Evolutionary conservation across 208 protist genomes (phyloP).

Genomic region (Cochliopodium minus): DNA sequence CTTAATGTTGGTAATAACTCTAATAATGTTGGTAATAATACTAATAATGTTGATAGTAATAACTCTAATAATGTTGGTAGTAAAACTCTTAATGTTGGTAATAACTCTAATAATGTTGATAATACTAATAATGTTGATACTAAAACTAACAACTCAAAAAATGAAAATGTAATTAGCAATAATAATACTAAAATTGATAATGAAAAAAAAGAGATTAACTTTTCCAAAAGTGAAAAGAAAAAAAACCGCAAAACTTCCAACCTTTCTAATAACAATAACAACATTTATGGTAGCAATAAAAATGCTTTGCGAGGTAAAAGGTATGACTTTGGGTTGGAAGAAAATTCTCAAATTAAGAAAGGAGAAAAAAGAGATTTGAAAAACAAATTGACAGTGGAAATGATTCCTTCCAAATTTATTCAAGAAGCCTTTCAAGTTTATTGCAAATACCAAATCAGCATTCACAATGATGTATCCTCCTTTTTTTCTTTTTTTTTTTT

Average conservation of each 20-base stretch:
- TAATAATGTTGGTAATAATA: neutral
- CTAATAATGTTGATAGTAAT: neutral
- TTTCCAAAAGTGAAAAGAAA: neutral
- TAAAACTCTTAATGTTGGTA: neutral
- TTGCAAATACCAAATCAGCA: neutral
- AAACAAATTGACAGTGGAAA: neutral
- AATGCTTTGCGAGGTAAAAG: neutral
- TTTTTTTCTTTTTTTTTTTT: no score
- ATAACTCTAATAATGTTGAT: neutral
- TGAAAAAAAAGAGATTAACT: no score
- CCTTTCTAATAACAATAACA: neutral
- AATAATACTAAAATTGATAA: no score
- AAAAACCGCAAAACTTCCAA: neutral
- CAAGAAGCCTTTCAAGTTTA: neutral
- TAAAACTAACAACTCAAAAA: neutral
- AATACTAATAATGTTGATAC: neutral
- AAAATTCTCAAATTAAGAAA: neutral
- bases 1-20: neutral
- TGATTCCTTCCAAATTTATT: neutral
- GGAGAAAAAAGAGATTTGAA: neutral
- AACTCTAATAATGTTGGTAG: neutral
- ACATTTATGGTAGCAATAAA: neutral
- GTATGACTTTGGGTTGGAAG: neutral
- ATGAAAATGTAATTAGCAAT: no score
- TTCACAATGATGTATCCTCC: conserved; percentile 3